phyloP scores from a whole-genome alignment of 2,329 filamentous ascomycete species.

The Diaporthe ilicicola region DNA sequence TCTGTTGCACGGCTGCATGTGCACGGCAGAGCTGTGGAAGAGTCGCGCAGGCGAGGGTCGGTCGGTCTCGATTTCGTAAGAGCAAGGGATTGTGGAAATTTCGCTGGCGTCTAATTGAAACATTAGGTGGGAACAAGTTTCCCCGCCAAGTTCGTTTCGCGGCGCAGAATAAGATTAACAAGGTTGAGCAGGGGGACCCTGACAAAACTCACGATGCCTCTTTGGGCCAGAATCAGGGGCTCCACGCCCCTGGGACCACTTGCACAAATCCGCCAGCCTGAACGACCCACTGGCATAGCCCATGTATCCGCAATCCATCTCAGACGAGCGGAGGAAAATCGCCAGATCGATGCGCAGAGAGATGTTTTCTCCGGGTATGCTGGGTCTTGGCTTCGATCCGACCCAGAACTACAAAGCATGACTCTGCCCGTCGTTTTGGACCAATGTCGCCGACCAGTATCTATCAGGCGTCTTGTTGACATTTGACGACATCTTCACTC shows the following conservation, averaged over 20 bases:
- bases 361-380: background rate
- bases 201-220: slow-evolving; percentile 1
- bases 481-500: slow-evolving; percentile 8
- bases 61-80: background rate
- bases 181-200: slow-evolving; percentile 11
- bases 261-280: background rate
- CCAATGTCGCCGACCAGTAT: background rate
- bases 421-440: background rate
- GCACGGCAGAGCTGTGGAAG: background rate
- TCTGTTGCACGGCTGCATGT: background rate
- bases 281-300: slow-evolving; percentile 10
- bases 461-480: slow-evolving; percentile 5
- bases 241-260: slow-evolving; percentile 16
- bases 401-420: background rate
- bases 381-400: background rate
- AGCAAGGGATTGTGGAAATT: slow-evolving; percentile 3
- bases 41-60: background rate
- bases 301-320: slow-evolving; percentile 25
- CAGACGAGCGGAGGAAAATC: slow-evolving; percentile 16
- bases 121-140: slow-evolving; percentile 24
- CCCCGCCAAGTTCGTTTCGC: slow-evolving; percentile 12
- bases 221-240: slow-evolving; percentile 22
- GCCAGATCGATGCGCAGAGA: slow-evolving; percentile 17
- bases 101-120: slow-evolving; percentile 28
- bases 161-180: slow-evolving; percentile 2